These are phyloP conservation scores for Yarrowia deformans DNA, from an alignment of 805 yeast genomes.

Conservation along the genomic window DNA sequence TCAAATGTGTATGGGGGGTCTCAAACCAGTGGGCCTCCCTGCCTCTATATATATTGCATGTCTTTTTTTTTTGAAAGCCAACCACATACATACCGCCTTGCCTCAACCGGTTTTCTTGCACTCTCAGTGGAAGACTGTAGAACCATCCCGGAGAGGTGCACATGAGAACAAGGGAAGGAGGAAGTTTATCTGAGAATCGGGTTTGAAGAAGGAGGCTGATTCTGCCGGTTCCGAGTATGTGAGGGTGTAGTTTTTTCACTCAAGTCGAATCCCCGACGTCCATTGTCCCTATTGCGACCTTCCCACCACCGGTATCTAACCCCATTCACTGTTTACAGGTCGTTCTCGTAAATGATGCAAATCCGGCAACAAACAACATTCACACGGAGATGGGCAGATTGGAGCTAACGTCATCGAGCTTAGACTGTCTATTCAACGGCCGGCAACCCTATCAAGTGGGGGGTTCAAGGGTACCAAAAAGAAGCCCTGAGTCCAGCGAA, in stretches of 20 bases:
- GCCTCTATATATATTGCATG: slow-evolving; percentile 14
- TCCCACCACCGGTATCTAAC: background rate
- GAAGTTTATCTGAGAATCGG: background rate
- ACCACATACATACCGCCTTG: background rate
- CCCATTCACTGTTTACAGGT: too few species aligned
- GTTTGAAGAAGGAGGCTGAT: too few species aligned
- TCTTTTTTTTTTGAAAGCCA: background rate
- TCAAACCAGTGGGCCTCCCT: background rate
- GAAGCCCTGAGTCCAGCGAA: background rate
- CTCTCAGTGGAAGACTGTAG: slow-evolving; percentile 20
- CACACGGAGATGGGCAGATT: slow-evolving; percentile 7
- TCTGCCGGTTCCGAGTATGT: too few species aligned
- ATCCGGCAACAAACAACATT: background rate
- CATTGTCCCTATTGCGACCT: background rate
- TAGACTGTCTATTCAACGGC: background rate
- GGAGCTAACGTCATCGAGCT: background rate
- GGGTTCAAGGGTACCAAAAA: background rate
- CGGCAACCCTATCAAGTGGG: background rate
- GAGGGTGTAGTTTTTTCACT: background rate
- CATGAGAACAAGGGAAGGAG: background rate
- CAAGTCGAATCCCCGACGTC: background rate
- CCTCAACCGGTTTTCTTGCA: background rate
- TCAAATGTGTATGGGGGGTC: background rate
- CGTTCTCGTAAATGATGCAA: too few species aligned
- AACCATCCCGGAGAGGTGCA: background rate